Base-by-base conservation (phyloP, 1,284 basidiomycete genomes). In the Microbotryum violaceum region DNA sequence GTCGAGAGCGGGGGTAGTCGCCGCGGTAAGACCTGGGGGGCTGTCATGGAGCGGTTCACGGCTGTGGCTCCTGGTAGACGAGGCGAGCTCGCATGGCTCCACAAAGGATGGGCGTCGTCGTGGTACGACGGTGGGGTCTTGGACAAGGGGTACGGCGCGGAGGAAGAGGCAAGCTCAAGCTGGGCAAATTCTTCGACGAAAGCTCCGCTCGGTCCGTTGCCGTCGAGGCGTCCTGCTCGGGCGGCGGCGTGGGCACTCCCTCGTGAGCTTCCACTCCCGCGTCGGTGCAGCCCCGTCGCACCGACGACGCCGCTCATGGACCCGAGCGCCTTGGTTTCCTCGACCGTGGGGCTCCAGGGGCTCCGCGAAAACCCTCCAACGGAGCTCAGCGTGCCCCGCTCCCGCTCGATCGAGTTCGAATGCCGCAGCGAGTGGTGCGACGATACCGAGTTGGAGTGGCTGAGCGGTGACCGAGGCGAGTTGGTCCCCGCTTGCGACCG, bases 341-440 rank as follows among this genome's bases (percentile, higher is more conserved):
- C 67, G 49, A 61, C 64, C 2, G 67, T 68, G 49, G 65, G 65
- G 47, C 67, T 68, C 67, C 67, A 68, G 0, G 67, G 67, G 29
- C 64, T 68, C 42, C 56, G 6, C 57, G 60, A n/a, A 62, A 59
- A 6, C 21, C 48, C 56, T 44, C 63, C 51, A 42, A 64, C 62
- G 6, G 65, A 62, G 37, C 62, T 64, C n/a, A 64, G 52, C 2
- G 48, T 27, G 23, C 47, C 29, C 27, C 29, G 14, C 49, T 21
- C 21, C 25, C 58, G 45, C 5, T 18, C 49, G 14, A 50, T 52
- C 56, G 56, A 49, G 27, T 61, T 56, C 16, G 56, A 57, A 4
- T 56, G 37, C 9, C 51, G 54, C n/a, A 47, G 45, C 25, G 55
- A 56, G 42, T 27, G 49, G 16, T 33, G 47, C 46, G 65, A 61